A percentile compares a stretch with the other conserved stretches of the same genome.
Evolutionary conservation across 129 eudicot genomes (phyloP).

Genomic region (Heracleum sosnowskyi): DNA sequence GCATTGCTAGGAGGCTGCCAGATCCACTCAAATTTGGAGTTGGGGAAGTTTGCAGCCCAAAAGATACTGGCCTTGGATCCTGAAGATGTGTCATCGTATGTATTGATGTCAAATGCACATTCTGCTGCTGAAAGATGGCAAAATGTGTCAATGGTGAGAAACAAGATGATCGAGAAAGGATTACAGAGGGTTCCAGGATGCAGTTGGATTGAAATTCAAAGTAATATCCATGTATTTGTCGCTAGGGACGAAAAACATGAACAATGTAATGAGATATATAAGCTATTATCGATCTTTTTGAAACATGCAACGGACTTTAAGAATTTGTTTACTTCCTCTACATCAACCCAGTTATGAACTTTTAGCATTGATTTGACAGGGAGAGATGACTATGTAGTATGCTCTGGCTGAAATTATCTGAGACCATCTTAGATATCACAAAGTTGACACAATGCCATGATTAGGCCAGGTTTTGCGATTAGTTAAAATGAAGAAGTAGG

Average conservation of each 20-base stretch:
- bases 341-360: not conserved
- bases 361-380: no score
- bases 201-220: conserved; percentile 69
- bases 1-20: conserved; percentile 79
- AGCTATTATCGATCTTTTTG: conserved; percentile 25
- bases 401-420: not conserved
- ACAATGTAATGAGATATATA: conserved; percentile 26
- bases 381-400: not conserved
- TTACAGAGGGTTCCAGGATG: conserved; percentile 58
- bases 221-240: conserved; percentile 49
- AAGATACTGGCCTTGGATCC: conserved; percentile 65
- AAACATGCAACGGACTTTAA: conserved; percentile 30
- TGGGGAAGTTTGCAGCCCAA: conserved; percentile 50
- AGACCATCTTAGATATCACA: not conserved
- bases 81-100: conserved; percentile 59
- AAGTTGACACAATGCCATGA: not conserved
- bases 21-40: conserved; percentile 44
- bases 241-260: conserved; percentile 36
- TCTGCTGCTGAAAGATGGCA: conserved; percentile 70
- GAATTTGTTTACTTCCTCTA: not conserved
- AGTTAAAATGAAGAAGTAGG: no score
- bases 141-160: conserved; percentile 32
- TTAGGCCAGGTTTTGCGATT: not conserved
- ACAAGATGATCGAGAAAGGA: conserved; percentile 52
- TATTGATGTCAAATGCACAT: conserved; percentile 76